These are phyloP conservation scores for Cercospora citrullina DNA, from an alignment of 2,329 filamentous ascomycete species.

Conservation along the genomic window DNA sequence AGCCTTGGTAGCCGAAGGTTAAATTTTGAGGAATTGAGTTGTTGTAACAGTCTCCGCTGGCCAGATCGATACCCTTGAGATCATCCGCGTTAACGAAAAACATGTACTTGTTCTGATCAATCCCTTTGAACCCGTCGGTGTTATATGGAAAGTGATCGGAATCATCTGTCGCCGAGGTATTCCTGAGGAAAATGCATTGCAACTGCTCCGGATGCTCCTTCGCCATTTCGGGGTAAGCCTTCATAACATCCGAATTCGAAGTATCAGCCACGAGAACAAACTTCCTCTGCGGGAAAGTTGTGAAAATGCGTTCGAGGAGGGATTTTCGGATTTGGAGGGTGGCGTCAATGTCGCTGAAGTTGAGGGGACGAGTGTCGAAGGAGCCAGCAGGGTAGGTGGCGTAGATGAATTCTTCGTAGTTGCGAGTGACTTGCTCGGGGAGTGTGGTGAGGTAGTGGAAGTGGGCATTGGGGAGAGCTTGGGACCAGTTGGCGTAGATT, in stretches of 20 bases:
- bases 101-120: slow-evolving; percentile 71
- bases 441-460: slow-evolving; percentile 83
- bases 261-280: slow-evolving; percentile 78
- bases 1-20: slow-evolving; percentile 65
- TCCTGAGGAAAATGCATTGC: slow-evolving; percentile 74
- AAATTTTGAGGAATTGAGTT: slow-evolving; percentile 65
- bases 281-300: slow-evolving; percentile 71
- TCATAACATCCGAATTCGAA: slow-evolving; percentile 75
- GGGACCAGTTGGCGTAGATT: slow-evolving; percentile 74
- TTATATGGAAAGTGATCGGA: slow-evolving; percentile 73
- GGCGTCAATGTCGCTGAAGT: slow-evolving; percentile 73
- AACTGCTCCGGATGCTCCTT: slow-evolving; percentile 69
- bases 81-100: slow-evolving; percentile 76
- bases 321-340: slow-evolving; percentile 70
- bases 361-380: slow-evolving; percentile 75
- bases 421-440: slow-evolving; percentile 72
- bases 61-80: slow-evolving; percentile 64
- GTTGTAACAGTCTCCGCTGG: slow-evolving; percentile 68
- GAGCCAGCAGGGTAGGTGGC: slow-evolving; percentile 73
- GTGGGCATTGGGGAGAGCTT: slow-evolving; percentile 65
- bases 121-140: slow-evolving; percentile 66
- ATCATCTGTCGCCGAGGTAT: slow-evolving; percentile 68
- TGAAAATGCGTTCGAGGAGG: slow-evolving; percentile 70
- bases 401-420: slow-evolving; percentile 80
- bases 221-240: slow-evolving; percentile 54